Conservation (phyloP, 371 early-diverging fungal genomes). For the Actinomortierella ambigua region DNA sequence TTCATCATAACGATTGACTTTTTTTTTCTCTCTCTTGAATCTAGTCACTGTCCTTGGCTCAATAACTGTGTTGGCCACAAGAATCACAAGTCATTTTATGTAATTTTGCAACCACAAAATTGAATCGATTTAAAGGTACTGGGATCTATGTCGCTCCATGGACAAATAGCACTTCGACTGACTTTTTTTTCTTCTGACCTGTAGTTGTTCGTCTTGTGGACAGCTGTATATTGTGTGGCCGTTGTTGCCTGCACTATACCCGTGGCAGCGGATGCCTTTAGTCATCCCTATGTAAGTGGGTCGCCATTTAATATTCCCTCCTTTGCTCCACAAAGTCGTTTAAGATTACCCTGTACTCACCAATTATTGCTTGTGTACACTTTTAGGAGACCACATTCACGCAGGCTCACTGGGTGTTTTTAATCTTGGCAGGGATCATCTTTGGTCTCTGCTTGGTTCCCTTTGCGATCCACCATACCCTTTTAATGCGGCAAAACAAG, state of each 20-base stretch:
- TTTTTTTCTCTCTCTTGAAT: not conserved
- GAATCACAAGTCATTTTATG: constrained; percentile 50
- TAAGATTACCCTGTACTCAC: too few species aligned
- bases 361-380: too few species aligned
- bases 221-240: constrained; percentile 39
- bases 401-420: constrained; percentile 44
- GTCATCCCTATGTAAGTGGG: constrained; percentile 25
- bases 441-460: constrained; percentile 47
- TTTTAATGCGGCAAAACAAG: constrained; percentile 44
- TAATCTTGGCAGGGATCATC: constrained; percentile 38
- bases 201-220: constrained; percentile 45
- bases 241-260: constrained; percentile 40
- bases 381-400: too few species aligned
- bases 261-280: constrained; percentile 24
- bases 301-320: too few species aligned
- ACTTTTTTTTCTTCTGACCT: not conserved
- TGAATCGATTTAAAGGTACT: not conserved
- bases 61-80: constrained; percentile 50
- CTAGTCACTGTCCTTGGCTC: constrained; percentile 51
- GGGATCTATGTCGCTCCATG: not conserved
- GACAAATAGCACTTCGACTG: not conserved
- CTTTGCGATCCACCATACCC: constrained; percentile 46
- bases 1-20: not conserved
- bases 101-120: not conserved
- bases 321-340: too few species aligned